Evolutionary conservation across 305 asterid genomes (phyloP).

Genomic region (Solanum hybrid): DNA sequence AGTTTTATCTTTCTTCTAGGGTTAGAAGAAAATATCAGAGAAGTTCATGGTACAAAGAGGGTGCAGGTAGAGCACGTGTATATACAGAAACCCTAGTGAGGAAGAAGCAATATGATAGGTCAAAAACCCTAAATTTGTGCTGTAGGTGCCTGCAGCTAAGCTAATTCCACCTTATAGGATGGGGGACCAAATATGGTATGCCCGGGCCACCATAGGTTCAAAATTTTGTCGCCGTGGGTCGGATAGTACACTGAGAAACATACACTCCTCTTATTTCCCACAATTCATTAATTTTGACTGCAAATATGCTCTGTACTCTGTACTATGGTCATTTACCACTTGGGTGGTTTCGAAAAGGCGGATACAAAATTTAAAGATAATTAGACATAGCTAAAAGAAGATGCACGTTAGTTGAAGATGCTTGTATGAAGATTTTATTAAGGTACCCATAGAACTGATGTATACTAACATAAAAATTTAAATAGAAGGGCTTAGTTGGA

Average conservation of each 20-base stretch:
- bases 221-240: neutral
- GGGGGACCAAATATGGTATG: neutral
- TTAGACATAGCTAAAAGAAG: too few species aligned
- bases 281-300: neutral
- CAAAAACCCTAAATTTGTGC: slow-evolving; percentile 11
- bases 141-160: neutral
- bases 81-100: slow-evolving; percentile 3
- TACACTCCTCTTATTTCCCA: neutral
- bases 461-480: neutral
- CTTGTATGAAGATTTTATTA: neutral
- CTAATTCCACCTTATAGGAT: neutral
- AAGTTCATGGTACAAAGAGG: neutral
- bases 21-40: neutral
- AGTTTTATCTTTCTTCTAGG: neutral
- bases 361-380: neutral
- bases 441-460: neutral
- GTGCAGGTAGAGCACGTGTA: neutral
- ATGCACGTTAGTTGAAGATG: neutral
- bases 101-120: neutral
- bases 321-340: neutral
- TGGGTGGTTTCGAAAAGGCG: neutral
- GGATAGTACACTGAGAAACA: neutral
- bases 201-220: neutral
- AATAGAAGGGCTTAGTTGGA: neutral
- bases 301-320: neutral